These are phyloP conservation scores for Trichosporon coremiiforme DNA, from an alignment of 1,284 basidiomycete species.

Conservation along the genomic window DNA sequence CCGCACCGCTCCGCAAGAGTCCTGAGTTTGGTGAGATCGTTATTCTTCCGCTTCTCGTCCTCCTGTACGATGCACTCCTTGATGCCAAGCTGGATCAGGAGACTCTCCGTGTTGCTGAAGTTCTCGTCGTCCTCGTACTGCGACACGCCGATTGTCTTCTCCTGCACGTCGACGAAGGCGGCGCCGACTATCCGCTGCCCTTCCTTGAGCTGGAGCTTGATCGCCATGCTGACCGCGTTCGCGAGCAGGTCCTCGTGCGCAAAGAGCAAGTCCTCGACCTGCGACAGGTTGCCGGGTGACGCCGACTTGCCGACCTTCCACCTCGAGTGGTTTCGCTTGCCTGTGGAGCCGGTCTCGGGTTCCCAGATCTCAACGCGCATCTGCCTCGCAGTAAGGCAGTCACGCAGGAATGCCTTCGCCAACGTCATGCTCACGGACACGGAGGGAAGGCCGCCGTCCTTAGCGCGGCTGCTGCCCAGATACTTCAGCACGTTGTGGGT, in stretches of 20 bases:
- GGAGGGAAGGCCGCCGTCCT: conserved; percentile 63
- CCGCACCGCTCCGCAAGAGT: conserved; percentile 85
- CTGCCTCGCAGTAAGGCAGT: conserved; percentile 86
- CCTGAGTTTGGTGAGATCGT: conserved; percentile 82
- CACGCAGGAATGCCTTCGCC: conserved; percentile 84
- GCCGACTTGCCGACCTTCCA: conserved; percentile 81
- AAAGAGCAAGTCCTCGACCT: conserved; percentile 92
- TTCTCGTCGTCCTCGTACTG: conserved; percentile 95
- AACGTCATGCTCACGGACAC: conserved; percentile 77
- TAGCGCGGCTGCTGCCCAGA: conserved; percentile 57
- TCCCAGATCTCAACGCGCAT: conserved; percentile 92
- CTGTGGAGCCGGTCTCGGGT: conserved; percentile 66
- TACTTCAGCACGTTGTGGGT: conserved; percentile 85
- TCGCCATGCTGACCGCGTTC: conserved; percentile 87
- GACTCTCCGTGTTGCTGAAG: conserved; percentile 92
- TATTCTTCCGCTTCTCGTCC: conserved; percentile 64
- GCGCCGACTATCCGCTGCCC: conserved; percentile 60
- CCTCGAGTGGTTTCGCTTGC: conserved; percentile 66
- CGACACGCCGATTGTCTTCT: conserved; percentile 64
- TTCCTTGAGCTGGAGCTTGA: conserved; percentile 72
- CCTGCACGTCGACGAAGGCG: conserved; percentile 62
- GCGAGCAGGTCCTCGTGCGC: conserved; percentile 76
- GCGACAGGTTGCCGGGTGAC: conserved; percentile 85
- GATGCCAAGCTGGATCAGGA: conserved; percentile 93
- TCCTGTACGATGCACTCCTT: conserved; percentile 78